These are phyloP conservation scores for Tetrapisispora phaffii DNA, from an alignment of 805 yeast genomes.

Conservation along the genomic window DNA sequence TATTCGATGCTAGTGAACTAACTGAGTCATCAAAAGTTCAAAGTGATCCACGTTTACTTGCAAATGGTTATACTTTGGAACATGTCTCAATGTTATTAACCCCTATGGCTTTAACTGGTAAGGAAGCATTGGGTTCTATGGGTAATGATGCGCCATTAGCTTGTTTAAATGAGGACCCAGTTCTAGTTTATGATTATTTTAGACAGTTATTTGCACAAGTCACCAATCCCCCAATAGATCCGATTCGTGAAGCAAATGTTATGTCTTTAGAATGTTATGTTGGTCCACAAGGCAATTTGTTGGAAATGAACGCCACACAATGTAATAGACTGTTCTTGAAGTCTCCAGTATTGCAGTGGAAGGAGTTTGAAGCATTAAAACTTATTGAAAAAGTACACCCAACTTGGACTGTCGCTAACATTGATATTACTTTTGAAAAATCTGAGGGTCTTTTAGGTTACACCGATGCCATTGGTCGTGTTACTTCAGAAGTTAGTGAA, in stretches of 20 bases:
- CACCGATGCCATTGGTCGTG: constrained; percentile 70
- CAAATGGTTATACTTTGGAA: constrained; percentile 92
- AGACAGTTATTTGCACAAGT: constrained; percentile 96
- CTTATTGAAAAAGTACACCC: constrained; percentile 71
- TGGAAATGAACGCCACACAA: constrained; percentile 87
- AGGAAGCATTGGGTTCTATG: constrained; percentile 96
- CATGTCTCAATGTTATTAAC: constrained; percentile 74
- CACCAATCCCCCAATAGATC: constrained; percentile 97
- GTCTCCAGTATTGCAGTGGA: constrained; percentile 70
- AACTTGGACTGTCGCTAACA: constrained; percentile 69
- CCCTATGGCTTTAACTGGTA: constrained; percentile 89
- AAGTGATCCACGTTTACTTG: constrained; percentile 70
- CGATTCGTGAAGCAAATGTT: constrained; percentile 91
- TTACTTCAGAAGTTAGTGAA: constrained; percentile 77
- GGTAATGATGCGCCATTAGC: constrained; percentile 96
- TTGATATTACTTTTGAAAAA: constrained; percentile 84
- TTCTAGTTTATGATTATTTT: constrained; percentile 83
- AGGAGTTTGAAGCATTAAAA: constrained; percentile 65
- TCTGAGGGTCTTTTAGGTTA: constrained; percentile 80
- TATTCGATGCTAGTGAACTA: constrained; percentile 11
- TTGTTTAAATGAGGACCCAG: constrained; percentile 88
- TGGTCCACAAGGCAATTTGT: constrained; percentile 92
- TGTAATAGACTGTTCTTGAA: constrained; percentile 78
- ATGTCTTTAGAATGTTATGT: constrained; percentile 95
- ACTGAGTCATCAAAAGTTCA: constrained; percentile 37